Conservation (phyloP, 2,329 filamentous ascomycete species). For the Botrytis medusae region DNA sequence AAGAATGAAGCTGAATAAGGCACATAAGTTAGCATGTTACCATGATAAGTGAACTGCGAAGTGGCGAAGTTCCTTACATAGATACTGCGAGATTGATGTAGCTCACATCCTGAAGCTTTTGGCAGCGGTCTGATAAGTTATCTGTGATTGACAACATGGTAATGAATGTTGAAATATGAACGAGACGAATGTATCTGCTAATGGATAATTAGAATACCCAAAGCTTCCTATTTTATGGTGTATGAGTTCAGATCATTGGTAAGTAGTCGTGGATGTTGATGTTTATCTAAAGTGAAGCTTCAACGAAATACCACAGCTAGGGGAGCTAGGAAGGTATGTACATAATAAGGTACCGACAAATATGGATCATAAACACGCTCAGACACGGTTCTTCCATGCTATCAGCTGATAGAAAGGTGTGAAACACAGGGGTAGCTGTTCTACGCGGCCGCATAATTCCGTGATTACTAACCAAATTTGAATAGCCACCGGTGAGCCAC, state of each 20-base stretch:
- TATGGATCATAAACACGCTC: not conserved
- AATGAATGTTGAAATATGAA: slow-evolving; percentile 24
- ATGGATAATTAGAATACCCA: not conserved
- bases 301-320: not conserved
- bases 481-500: not conserved
- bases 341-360: not conserved
- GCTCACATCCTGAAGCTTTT: slow-evolving; percentile 51
- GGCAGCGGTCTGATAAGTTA: slow-evolving; percentile 44
- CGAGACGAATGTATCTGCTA: not conserved
- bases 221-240: slow-evolving; percentile 2
- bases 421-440: not conserved
- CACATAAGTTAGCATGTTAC: slow-evolving; percentile 9
- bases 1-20: slow-evolving; percentile 59
- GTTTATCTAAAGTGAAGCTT: not conserved
- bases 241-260: not conserved
- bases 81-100: slow-evolving; percentile 54
- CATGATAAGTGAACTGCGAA: not conserved
- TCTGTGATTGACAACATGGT: slow-evolving; percentile 24
- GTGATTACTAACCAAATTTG: not conserved
- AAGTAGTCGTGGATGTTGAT: not conserved
- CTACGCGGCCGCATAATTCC: slow-evolving; percentile 5
- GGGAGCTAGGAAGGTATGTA: not conserved
- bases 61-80: slow-evolving; percentile 44
- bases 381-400: not conserved
- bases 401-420: not conserved